Base-by-base conservation (phyloP, 257 asterid species). In the Primulina huaijiensis region DNA sequence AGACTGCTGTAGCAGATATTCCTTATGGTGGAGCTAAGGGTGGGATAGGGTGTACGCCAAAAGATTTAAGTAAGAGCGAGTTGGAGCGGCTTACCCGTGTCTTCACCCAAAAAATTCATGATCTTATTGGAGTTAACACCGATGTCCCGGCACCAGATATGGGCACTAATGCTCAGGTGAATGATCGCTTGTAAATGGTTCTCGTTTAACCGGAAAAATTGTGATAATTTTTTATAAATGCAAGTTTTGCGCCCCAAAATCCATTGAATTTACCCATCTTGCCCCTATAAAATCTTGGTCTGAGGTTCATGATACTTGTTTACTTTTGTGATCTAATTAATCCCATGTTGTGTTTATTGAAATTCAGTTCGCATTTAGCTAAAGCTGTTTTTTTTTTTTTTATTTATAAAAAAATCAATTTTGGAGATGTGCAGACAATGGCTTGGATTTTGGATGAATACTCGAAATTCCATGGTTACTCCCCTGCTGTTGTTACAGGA, bases 11-110 rank as follows among this genome's bases (percentile, higher is more conserved):
- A 52, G 96, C 87, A 5, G 90, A 94, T 74, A 83, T 94, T 68
- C 97, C 97, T 3, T 91, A 91, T 74, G 97, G 99, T 52, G 99
- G 99, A 65, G 97, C 99, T 61, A 94, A 94, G 81, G 99, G 99
- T 60, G 96, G 99, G 27, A 91, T 94, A 21, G 99, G 97, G 31
- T 94, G 99, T 65, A 79, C 12, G 0, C 97, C 99, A 0, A 87
- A 89, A 78, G 96, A 93, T 7, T 71, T 93, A 60, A 87, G 87
- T 58, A 61, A 25, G 21, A 91, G 95, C 20, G 97, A 94, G 82
- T 73, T 90, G 80, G 99, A 94, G 73, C 94, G 97, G 35, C 97
- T 94, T 62, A 94, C 97, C 0, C 99, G 96, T 20, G 95, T 91
- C 78, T 93, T 93, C 86, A 90, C 97, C 0, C 97, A 93, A 77